Base-by-base conservation (phyloP, 306 rosid genomes). In the Medicago ruthenica region DNA sequence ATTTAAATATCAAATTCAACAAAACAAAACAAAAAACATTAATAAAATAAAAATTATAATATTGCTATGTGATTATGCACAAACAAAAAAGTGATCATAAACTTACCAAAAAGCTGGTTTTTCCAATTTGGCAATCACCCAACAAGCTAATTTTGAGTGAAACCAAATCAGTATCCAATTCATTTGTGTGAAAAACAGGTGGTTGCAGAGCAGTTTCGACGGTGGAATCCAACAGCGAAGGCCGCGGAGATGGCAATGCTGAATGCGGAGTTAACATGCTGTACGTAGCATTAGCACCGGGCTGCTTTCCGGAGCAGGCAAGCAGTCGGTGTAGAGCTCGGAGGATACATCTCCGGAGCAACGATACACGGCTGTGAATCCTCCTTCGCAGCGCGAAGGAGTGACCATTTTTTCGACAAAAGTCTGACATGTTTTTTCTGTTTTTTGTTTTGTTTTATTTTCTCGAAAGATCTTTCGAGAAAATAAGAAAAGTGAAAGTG, bases 91-190 rank as follows among this genome's bases (percentile, higher is more conserved):
- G 9, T 54, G 10, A 18, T 58, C 11, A 62, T 0, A 27, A 13
- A 74, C 80, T 10, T 34, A 95, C 98, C 96, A 92, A 59, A 82
- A 95, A 95, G 79, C 97, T 86, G 61, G 98, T 92, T 85, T 95
- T 95, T 66, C 98, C 98, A 39, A 89, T 90, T 79, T 87, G 85
- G 80, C 86, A 78, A 45, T 95, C 97, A 20, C 98, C 98, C 84
- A 95, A 79, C 34, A 95, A 88, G 80, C 86, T 87, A 70, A 95
- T 92, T 92, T 95, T 95, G 74, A 95, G 76, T 36, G 93, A 67
- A 72, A 95, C 97, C 84, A 95, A 83, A 86, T 95, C 96, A 12
- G 86, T 80, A 34, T 92, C 96, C 37, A 55, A 58, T 6, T 85
- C 90, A 65, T 77, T 77, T 45, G 73, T 57, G n/a, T 73, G 85